Base-by-base conservation (phyloP, 75 land plant genomes). In the Adiantum capillusveneris region DNA sequence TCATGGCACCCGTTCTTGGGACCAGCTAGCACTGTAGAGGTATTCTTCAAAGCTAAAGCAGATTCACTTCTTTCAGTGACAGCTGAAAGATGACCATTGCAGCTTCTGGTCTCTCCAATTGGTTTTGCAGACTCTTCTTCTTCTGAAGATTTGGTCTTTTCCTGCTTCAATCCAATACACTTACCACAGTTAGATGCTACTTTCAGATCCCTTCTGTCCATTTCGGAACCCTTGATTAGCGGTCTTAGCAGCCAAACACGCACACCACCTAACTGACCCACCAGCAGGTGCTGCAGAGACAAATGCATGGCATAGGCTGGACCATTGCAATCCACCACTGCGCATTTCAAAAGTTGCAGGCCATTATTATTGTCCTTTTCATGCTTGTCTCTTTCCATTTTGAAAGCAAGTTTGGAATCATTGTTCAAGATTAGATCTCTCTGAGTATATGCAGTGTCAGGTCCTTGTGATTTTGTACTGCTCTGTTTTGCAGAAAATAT, bases 201-300 rank as follows among this genome's bases (percentile, higher is more conserved):
- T 17, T n/a, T 46, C 49, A 17, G 12, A 46, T 46, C 49, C 17
- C 49, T 46, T 46, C 14, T 59, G 24, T 16, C 63, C 11, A 25
- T 19, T n/a, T 36, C 48, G 6, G 55, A 51, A 48, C 57, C 64
- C 61, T 70, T 70, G 17, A 70, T 58, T 34, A 70, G 28, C 19
- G 73, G 67, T 53, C 73, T 43, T 41, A 70, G 31, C 17, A 31
- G 29, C 66, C 66, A 70, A 19, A 70, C 44, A 3, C 67, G 44
- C 22, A 70, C 60, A 30, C 73, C 73, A 11, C 57, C 57, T 13
- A n/a, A 30, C 57, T 70, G 59, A 16, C 73, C 73, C 5, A 70
- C 27, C 31, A 70, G 56, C 25, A 70, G 34, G 34, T 70, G 62
- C 57, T 54, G 67, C 12, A 45, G 30, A 27, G 73, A 70, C 12